Evolutionary conservation across 2,329 filamentous ascomycete species (phyloP).

Genomic region (Fusarium marasasianum): DNA sequence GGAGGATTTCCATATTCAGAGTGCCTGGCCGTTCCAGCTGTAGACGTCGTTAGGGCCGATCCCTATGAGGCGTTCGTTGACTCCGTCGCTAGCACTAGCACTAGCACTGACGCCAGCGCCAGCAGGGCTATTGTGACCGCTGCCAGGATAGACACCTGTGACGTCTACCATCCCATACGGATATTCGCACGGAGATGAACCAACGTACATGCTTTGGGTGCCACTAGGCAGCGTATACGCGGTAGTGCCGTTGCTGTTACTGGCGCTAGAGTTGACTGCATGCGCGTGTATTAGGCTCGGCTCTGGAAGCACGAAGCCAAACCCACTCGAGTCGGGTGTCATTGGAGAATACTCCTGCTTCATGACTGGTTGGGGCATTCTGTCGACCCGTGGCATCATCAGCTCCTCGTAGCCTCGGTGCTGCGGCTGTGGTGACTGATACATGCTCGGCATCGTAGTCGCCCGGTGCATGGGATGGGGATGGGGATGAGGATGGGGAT

Average conservation of each 20-base stretch:
- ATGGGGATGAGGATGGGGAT: not conserved
- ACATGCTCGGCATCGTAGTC: conserved; percentile 36
- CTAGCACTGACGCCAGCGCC: not conserved
- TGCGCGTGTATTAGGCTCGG: conserved; percentile 31
- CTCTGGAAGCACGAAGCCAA: conserved; percentile 35
- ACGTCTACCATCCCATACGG: conserved; percentile 42
- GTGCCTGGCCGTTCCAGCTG: conserved; percentile 31
- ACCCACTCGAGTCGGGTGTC: conserved; percentile 33
- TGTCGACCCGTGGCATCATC: conserved; percentile 35
- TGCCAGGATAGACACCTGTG: conserved; percentile 40
- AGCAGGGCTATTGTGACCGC: conserved; percentile 8
- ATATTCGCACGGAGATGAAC: conserved; percentile 34
- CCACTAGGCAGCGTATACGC: conserved; percentile 32
- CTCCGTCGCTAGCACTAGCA: conserved; percentile 23
- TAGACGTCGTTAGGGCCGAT: conserved; percentile 23
- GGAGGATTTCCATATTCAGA: conserved; percentile 22
- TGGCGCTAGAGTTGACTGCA: conserved; percentile 10
- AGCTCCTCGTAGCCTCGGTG: conserved; percentile 34
- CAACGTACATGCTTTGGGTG: conserved; percentile 32
- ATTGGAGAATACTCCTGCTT: conserved; percentile 39
- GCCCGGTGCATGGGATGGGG: conserved; percentile 24
- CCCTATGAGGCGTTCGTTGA: conserved; percentile 33
- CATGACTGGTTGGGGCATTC: conserved; percentile 27
- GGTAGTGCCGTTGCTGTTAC: conserved; percentile 19
- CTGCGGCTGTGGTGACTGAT: conserved; percentile 26